These are phyloP conservation scores for Microbotryum saponariae DNA, from an alignment of 1,284 basidiomycete species.

Conservation along the genomic window DNA sequence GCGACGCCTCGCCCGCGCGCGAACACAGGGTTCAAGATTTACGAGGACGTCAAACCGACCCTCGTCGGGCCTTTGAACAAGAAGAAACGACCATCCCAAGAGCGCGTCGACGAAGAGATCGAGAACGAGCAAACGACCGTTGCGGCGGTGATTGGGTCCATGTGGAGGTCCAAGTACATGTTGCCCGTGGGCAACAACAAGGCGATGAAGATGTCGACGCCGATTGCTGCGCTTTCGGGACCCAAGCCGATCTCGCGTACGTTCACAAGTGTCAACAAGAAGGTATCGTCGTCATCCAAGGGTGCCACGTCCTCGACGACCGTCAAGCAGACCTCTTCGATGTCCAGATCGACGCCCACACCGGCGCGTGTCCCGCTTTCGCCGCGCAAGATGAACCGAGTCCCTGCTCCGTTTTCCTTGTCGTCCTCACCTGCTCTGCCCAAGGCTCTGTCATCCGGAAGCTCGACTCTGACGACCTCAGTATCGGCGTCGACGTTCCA, in stretches of 20 bases:
- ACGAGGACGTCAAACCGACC: background rate
- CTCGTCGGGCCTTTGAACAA: background rate
- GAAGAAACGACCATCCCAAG: background rate
- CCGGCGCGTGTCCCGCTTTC: background rate
- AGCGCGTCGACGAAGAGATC: conserved; percentile 1
- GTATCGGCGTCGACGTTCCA: background rate
- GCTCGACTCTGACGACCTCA: background rate
- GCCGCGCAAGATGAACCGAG: background rate
- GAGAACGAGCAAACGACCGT: background rate
- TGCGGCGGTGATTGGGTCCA: background rate
- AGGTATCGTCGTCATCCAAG: background rate
- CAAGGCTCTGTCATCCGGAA: background rate
- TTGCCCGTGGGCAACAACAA: background rate
- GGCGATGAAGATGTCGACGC: background rate
- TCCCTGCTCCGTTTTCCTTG: background rate
- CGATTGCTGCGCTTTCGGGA: too few relatives aligned
- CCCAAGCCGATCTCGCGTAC: background rate
- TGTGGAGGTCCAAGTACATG: background rate
- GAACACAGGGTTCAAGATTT: background rate
- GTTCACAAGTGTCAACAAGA: too few relatives aligned
- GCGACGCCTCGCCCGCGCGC: background rate
- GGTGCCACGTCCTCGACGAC: background rate
- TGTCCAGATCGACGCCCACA: background rate
- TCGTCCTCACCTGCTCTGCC: background rate
- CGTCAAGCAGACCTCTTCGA: background rate